Evolutionary conservation across 148 eudicot species (phyloP).

Genomic region (Silene conica): DNA sequence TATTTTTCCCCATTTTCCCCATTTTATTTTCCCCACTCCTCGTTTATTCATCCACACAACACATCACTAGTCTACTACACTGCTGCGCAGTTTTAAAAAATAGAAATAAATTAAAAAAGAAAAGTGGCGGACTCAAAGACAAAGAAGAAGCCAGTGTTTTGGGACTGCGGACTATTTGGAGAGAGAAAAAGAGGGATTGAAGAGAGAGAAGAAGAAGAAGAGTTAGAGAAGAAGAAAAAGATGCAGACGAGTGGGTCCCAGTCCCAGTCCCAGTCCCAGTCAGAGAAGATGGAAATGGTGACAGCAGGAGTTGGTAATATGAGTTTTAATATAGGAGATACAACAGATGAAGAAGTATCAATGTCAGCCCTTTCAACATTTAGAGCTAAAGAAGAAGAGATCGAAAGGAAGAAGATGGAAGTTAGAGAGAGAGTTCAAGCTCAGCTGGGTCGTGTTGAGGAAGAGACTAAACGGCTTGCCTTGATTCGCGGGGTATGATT

Average conservation of each 20-base stretch:
- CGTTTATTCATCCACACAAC: neutral
- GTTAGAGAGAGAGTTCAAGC: conserved; percentile 75
- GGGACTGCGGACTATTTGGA: neutral
- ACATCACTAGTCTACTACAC: too few species aligned
- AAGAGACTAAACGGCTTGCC: conserved; percentile 76
- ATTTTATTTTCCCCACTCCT: neutral
- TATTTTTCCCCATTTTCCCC: neutral
- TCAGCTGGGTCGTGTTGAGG: conserved; percentile 81
- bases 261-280: neutral
- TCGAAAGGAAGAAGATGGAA: conserved; percentile 83
- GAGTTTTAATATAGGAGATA: conserved; percentile 61
- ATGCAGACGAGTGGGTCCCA: conserved; percentile 31
- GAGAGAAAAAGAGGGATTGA: conserved; percentile 10
- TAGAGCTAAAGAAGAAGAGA: conserved; percentile 61
- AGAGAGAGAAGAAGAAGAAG: conserved; percentile 1
- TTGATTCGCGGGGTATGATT: conserved; percentile 83
- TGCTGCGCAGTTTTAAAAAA: neutral
- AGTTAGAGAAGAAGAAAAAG: conserved; percentile 12
- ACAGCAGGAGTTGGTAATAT: conserved; percentile 18
- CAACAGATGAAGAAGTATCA: conserved; percentile 44
- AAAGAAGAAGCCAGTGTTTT: neutral
- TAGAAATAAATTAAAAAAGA: neutral
- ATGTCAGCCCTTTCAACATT: conserved; percentile 28
- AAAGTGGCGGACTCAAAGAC: conserved; percentile 11
- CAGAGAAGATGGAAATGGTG: conserved; percentile 24